A percentile compares a stretch with the other conserved stretches of the same genome.
These are phyloP conservation scores for Boletellus deceptivus DNA, from an alignment of 1,284 basidiomycete species.

Conservation along the genomic window DNA sequence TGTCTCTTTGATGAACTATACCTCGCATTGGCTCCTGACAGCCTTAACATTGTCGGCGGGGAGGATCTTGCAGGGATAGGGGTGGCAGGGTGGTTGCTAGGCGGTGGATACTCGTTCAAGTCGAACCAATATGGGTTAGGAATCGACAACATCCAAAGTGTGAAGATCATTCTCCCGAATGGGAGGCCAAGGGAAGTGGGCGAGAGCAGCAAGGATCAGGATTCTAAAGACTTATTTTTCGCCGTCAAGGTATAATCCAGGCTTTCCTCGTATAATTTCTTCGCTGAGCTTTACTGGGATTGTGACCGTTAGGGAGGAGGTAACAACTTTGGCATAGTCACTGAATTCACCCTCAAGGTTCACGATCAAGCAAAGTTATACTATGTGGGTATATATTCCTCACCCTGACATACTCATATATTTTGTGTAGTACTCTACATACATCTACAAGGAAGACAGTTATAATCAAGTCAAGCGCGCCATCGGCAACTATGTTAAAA, in stretches of 20 bases:
- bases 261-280: neutral
- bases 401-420: neutral
- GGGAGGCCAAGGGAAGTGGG: conserved; percentile 34
- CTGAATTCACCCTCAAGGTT: conserved; percentile 23
- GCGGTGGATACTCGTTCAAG: conserved; percentile 47
- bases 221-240: conserved; percentile 37
- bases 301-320: conserved; percentile 25
- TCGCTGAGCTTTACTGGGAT: neutral
- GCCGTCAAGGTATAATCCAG: conserved; percentile 36
- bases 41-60: conserved; percentile 48
- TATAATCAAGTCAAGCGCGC: conserved; percentile 9
- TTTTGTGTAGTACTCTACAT: neutral
- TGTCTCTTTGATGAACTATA: conserved; percentile 52
- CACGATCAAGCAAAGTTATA: conserved; percentile 4
- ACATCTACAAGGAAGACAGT: neutral
- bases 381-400: neutral
- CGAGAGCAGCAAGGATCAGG: conserved; percentile 5
- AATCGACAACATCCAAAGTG: conserved; percentile 41
- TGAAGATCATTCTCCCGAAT: conserved; percentile 41
- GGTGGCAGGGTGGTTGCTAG: conserved; percentile 47
- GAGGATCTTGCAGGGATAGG: conserved; percentile 38
- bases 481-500: conserved; percentile 8
- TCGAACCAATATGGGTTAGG: conserved; percentile 44
- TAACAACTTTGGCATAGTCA: conserved; percentile 33
- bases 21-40: conserved; percentile 34